Conservation (phyloP, 2,329 filamentous ascomycete genomes). For the Botrytis paeoniae region DNA sequence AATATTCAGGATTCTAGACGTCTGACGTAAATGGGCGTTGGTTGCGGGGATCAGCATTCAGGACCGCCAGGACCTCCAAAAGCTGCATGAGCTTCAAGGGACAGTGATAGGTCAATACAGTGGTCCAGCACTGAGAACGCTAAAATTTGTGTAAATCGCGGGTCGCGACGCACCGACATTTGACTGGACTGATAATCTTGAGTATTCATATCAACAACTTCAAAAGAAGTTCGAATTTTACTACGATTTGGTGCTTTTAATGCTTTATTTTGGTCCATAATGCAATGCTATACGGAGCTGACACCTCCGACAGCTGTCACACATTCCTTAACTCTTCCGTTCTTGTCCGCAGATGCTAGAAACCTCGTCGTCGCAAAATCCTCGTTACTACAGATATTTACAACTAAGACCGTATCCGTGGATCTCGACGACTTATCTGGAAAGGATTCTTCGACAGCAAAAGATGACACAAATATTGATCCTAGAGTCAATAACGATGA, state of each 20-base stretch:
- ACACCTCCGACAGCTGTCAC: slow-evolving; percentile 92
- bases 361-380: slow-evolving; percentile 92
- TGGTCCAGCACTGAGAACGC: not conserved
- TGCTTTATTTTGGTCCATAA: slow-evolving; percentile 41
- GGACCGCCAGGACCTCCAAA: not conserved
- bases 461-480: slow-evolving; percentile 49
- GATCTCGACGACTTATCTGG: slow-evolving; percentile 46
- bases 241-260: slow-evolving; percentile 21
- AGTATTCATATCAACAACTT: not conserved
- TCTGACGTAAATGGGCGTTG: slow-evolving; percentile 13
- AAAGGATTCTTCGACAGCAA: slow-evolving; percentile 36
- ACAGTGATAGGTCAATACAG: not conserved
- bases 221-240: slow-evolving; percentile 10
- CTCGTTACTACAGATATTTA: slow-evolving; percentile 89
- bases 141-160: slow-evolving; percentile 14
- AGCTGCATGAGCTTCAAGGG: slow-evolving; percentile 4
- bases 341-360: slow-evolving; percentile 69
- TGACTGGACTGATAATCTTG: not conserved
- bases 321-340: slow-evolving; percentile 76
- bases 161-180: slow-evolving; percentile 11
- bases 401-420: slow-evolving; percentile 63
- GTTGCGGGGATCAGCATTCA: not conserved
- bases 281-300: slow-evolving; percentile 98
- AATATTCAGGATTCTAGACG: slow-evolving; percentile 12
- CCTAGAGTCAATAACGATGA: slow-evolving; percentile 54